Conservation (phyloP, 1,284 basidiomycete genomes). For the Pseudozyma pruni region DNA sequence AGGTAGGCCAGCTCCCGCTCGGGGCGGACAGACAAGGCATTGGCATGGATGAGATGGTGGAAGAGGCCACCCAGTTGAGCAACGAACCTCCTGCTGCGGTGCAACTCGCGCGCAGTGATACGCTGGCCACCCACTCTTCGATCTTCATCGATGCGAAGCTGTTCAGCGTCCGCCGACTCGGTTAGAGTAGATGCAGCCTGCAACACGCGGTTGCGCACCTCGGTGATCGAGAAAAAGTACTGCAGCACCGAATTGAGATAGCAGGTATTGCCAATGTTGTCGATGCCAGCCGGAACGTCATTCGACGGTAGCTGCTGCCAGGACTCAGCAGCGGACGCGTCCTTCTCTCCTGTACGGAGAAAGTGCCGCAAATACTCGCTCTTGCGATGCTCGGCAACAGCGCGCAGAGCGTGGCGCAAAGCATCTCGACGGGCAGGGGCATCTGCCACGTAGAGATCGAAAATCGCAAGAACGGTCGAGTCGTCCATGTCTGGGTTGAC, state of each 20-base stretch:
- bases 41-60: slow-evolving; percentile 78
- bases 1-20: slow-evolving; percentile 87
- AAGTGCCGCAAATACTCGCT: slow-evolving; percentile 78
- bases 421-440: slow-evolving; percentile 57
- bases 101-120: slow-evolving; percentile 81
- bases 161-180: neutral
- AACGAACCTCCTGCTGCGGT: slow-evolving; percentile 82
- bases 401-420: slow-evolving; percentile 67
- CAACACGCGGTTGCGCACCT: slow-evolving; percentile 80
- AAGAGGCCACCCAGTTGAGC: slow-evolving; percentile 81
- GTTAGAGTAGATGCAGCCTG: slow-evolving; percentile 71
- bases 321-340: slow-evolving; percentile 22
- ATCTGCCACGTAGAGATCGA: slow-evolving; percentile 79
- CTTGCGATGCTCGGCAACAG: slow-evolving; percentile 75
- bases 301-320: slow-evolving; percentile 68
- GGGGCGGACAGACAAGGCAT: slow-evolving; percentile 79
- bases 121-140: slow-evolving; percentile 81
- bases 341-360: slow-evolving; percentile 75
- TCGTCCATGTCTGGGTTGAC: slow-evolving; percentile 79
- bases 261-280: slow-evolving; percentile 92
- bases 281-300: slow-evolving; percentile 84
- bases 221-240: slow-evolving; percentile 95
- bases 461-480: slow-evolving; percentile 78
- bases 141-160: slow-evolving; percentile 1
- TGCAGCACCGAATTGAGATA: slow-evolving; percentile 87